Conservation (phyloP, 768 basidiomycete species). For the Chiua virens region DNA sequence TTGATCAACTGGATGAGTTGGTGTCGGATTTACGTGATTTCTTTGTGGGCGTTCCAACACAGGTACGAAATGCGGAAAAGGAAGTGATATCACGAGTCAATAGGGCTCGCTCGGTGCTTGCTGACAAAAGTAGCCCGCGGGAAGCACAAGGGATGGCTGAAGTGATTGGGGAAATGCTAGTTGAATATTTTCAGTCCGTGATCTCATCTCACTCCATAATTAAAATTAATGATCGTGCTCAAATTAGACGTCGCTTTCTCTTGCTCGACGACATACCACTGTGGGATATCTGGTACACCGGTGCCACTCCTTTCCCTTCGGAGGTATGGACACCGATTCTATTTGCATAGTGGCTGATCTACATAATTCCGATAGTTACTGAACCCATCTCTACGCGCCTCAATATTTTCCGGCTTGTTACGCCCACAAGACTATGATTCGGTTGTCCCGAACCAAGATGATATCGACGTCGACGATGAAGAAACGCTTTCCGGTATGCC, state of each 20-base stretch:
- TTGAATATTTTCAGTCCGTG: slow-evolving; percentile 49
- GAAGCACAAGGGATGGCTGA: slow-evolving; percentile 20
- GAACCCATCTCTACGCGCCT: slow-evolving; percentile 67
- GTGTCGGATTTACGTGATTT: slow-evolving; percentile 42
- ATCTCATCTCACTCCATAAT: not conserved
- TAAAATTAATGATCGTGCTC: not conserved
- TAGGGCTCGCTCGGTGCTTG: slow-evolving; percentile 16
- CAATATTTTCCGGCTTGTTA: slow-evolving; percentile 59
- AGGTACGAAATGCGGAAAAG: slow-evolving; percentile 35
- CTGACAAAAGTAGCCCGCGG: slow-evolving; percentile 17
- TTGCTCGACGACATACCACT: slow-evolving; percentile 52
- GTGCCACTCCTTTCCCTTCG: slow-evolving; percentile 59
- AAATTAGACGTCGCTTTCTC: slow-evolving; percentile 40
- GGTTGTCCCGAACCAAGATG: slow-evolving; percentile 2
- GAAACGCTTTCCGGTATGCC: slow-evolving; percentile 54
- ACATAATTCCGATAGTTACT: slow-evolving; percentile 45
- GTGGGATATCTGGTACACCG: slow-evolving; percentile 78
- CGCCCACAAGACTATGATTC: slow-evolving; percentile 51
- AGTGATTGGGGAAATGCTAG: slow-evolving; percentile 49
- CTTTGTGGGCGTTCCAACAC: slow-evolving; percentile 34
- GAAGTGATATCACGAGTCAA: slow-evolving; percentile 28
- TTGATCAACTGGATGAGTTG: slow-evolving; percentile 35
- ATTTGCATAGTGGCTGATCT: not conserved
- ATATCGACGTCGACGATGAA: slow-evolving; percentile 23
- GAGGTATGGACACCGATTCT: slow-evolving; percentile 46